Evolutionary conservation across 192 early-diverging fungal species (phyloP), one percentile per base, ranked within the genome.

Genomic region (Dispira parvispora): DNA sequence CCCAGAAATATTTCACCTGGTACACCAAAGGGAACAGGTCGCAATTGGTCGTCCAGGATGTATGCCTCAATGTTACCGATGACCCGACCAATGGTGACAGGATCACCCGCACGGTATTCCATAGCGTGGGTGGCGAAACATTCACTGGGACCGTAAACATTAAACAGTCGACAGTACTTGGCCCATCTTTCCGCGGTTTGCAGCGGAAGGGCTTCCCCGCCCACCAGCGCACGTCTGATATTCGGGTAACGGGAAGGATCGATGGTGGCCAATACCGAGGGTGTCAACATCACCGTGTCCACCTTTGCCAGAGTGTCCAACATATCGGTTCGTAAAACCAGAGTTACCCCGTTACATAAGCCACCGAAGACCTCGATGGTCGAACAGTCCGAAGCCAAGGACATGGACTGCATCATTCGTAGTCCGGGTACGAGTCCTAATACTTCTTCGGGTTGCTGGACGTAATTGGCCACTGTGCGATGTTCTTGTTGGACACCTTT

Each of bases 1-100:
- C 66, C 70, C 45, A 72, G 69, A 43, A 65, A 67, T 11, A 76
- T 45, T 46, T 76, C 73, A 0, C 73, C 73, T 10, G 53, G 32
- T 5, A 61, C 71, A 21, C 73, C 73, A 9, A 74, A 23, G 0
- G 69, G 69, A 20, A 62, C 63, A 10, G 61, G 72, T 13, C 49
- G 16, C 58, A 61, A n/a, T 11, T 10, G 18, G 38, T 38, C 43
- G n/a, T 61, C 58, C 16, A 61, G 14, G 73, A 67, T 50, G 27
- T 64, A 64, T 13, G 9, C 14, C 47, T 64, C 44, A 21, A 23
- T 42, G 27, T 63, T 55, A 52, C 49, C 52, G 13, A 45, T 18
- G 0, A 27, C 14, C 3, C 28, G 52, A 13, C 50, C 63, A 44
- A 53, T 45, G 2, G 25, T 53, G 21, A 64, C 25, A n/a, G 32